Conservation (phyloP, 129 eudicot genomes). For the Scalesia atractyloides region DNA sequence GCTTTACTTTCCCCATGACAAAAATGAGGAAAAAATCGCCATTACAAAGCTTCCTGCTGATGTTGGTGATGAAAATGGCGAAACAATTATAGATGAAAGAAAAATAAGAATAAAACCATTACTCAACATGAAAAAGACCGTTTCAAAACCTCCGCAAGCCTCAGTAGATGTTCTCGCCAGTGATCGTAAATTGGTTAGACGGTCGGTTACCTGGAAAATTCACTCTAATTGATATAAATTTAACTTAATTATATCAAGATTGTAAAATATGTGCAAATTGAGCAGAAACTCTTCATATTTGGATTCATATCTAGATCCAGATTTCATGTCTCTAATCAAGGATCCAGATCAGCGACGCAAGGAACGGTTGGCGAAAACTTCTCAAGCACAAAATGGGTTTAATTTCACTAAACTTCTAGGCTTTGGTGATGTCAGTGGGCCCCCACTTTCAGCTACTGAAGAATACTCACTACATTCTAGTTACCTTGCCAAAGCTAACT, state of each 20-base stretch:
- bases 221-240: slow-evolving; percentile 4
- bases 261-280: slow-evolving; percentile 11
- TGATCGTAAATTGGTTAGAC: slow-evolving; percentile 58
- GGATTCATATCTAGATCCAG: slow-evolving; percentile 90
- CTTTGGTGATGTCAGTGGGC: slow-evolving; percentile 76
- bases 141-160: slow-evolving; percentile 42
- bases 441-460: slow-evolving; percentile 87
- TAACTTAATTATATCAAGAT: slow-evolving; percentile 10
- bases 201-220: slow-evolving; percentile 50
- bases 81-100: slow-evolving; percentile 90
- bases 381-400: slow-evolving; percentile 71
- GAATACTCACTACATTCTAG: slow-evolving; percentile 91
- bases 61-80: slow-evolving; percentile 99
- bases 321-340: slow-evolving; percentile 86
- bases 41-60: slow-evolving; percentile 92
- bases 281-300: slow-evolving; percentile 76
- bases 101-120: slow-evolving; percentile 93
- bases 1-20: slow-evolving; percentile 94
- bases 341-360: slow-evolving; percentile 86
- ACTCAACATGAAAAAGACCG: slow-evolving; percentile 62
- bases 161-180: slow-evolving; percentile 56
- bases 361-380: slow-evolving; percentile 86
- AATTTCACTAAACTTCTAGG: slow-evolving; percentile 79
- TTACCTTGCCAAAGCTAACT: slow-evolving; percentile 94
- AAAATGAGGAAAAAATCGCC: slow-evolving; percentile 79